Percentiles rank a stretch among this genome's conserved stretches.
Evolutionary conservation across 2,329 filamentous ascomycete species (phyloP).

Genomic region (Onygenales sp.): DNA sequence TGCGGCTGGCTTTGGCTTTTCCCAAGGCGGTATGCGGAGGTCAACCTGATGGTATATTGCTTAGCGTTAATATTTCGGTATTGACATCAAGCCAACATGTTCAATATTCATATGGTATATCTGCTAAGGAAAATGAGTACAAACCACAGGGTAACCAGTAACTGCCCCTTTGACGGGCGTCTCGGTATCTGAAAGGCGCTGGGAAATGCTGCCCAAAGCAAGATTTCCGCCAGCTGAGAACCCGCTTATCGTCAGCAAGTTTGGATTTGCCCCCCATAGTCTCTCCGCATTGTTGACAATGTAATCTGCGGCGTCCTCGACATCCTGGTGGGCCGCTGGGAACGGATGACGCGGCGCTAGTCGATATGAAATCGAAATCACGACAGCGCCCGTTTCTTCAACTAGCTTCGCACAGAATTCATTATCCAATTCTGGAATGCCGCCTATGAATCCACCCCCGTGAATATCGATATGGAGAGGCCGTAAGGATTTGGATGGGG

Average conservation of each 20-base stretch:
- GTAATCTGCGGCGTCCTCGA: slow-evolving; percentile 35
- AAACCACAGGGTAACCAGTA: slow-evolving; percentile 30
- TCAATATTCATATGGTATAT: neutral
- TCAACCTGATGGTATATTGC: slow-evolving; percentile 23
- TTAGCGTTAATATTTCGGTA: neutral
- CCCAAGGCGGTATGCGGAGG: slow-evolving; percentile 28
- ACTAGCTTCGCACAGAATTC: slow-evolving; percentile 27
- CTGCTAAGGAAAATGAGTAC: neutral
- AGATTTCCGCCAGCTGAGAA: slow-evolving; percentile 38
- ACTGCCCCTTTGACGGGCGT: slow-evolving; percentile 28
- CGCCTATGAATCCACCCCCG: slow-evolving; percentile 37
- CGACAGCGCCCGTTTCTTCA: slow-evolving; percentile 32
- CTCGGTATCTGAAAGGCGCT: slow-evolving; percentile 17
- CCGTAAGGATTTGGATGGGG: slow-evolving; percentile 10
- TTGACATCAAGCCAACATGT: neutral
- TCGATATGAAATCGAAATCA: slow-evolving; percentile 31
- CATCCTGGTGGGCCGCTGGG: slow-evolving; percentile 34
- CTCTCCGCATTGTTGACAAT: slow-evolving; percentile 29
- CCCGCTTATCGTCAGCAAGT: slow-evolving; percentile 36
- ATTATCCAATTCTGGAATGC: slow-evolving; percentile 31
- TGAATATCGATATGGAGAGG: slow-evolving; percentile 40
- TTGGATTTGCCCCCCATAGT: slow-evolving; percentile 29
- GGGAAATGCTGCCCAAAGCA: slow-evolving; percentile 24
- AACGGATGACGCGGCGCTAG: slow-evolving; percentile 33
- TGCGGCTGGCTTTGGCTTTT: slow-evolving; percentile 29